Percentiles rank a stretch among this genome's conserved stretches.
phyloP scores from a whole-genome alignment of 169 alveolate genomes.

The Eimeria zaria region DNA sequence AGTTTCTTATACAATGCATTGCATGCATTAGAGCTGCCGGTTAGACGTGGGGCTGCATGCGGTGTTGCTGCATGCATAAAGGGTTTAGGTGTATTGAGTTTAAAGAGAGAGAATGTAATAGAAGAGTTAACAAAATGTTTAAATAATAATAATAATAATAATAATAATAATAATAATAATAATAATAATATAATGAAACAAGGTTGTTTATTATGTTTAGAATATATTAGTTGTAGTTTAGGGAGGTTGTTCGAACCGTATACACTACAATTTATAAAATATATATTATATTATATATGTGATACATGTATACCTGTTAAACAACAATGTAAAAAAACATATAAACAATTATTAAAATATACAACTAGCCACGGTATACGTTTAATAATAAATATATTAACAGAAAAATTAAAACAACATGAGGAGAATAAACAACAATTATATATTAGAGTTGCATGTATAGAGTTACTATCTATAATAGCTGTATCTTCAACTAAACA shows the following conservation, averaged over 20 bases:
- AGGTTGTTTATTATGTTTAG: conserved; percentile 76
- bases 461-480: conserved; percentile 87
- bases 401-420: conserved; percentile 65
- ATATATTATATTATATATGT: conserved; percentile 7
- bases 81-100: conserved; percentile 57
- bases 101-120: conserved; percentile 10
- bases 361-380: conserved; percentile 83
- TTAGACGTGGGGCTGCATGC: conserved; percentile 74
- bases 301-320: conserved; percentile 37
- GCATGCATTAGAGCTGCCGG: conserved; percentile 18
- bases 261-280: conserved; percentile 20
- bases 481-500: conserved; percentile 83
- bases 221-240: conserved; percentile 28
- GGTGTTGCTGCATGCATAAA: conserved; percentile 63
- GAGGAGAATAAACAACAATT: conserved; percentile 74
- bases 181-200: no score
- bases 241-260: conserved; percentile 81
- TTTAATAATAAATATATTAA: conserved; percentile 82
- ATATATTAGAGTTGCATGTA: conserved; percentile 88
- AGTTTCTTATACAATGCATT: not conserved
- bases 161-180: no score
- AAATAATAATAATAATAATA: no score
- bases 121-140: no score
- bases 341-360: conserved; percentile 79
- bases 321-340: conserved; percentile 77